Evolutionary conservation across 1,139 yeast genomes (phyloP), one percentile per base, ranked within the genome.

Genomic region (Taphrina wiesneri): DNA sequence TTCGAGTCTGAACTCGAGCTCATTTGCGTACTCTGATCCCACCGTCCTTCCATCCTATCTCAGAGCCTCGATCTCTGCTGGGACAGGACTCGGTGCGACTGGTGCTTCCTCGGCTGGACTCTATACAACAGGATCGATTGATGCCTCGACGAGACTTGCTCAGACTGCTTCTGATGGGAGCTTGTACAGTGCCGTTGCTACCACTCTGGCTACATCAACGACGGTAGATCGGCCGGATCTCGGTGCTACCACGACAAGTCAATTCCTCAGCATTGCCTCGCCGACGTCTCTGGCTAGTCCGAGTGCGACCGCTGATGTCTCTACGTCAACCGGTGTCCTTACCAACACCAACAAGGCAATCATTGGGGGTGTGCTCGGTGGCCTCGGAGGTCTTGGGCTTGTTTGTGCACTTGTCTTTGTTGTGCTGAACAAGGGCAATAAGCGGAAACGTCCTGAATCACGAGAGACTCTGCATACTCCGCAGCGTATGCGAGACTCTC

Each of bases 291-390:
- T 21, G 21, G 28, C 28, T 11, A 45, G 25, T 5, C 28, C 49
- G 11, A 45, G 26, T 19, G 49, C 26, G 7, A 45, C 49, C 7
- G 13, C 26, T 7, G 25, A 21, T 19, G 15, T n/a, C 7, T 21
- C 49, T 11, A 19, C 49, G 6, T 9, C 49, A 2, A 21, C 25
- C n/a, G 36, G 32, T 7, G 36, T 26, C 11, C 59, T 54, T 5
- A 28, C 49, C 11, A 17, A 1, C 30, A 54, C 59, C 7, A 23
- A 25, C 30, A 54, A 54, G 21, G 59, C 59, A 6, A 41, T 54
- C 32, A n/a, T 54, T 13, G 59, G 59, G 26, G 59, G 59, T 1
- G 59, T 54, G 17, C 49, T 54, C 25, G 59, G 59, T 23, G 59
- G 59, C 25, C 46, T 54, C 5, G 59, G 59, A 23, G 59, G 59